phyloP scores from a whole-genome alignment of 2,329 filamentous ascomycete species.

The Claviceps spartinae region DNA sequence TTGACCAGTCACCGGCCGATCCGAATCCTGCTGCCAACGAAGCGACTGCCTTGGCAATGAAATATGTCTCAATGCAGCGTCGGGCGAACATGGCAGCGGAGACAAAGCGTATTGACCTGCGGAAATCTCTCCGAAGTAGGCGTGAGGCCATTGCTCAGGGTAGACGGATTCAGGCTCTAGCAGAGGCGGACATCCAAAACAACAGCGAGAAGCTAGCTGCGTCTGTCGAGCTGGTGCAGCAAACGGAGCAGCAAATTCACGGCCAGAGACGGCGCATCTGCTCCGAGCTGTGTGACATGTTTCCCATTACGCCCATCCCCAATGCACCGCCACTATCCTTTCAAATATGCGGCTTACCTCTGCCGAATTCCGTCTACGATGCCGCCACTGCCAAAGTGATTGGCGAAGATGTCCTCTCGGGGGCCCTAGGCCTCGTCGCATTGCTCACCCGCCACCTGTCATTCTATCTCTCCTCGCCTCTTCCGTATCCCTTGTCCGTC shows the following conservation, averaged over 20 bases:
- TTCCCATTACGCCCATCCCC: slow-evolving; percentile 57
- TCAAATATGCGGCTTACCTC: slow-evolving; percentile 61
- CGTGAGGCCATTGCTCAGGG: slow-evolving; percentile 55
- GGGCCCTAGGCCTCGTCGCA: slow-evolving; percentile 68
- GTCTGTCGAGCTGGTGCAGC: slow-evolving; percentile 39
- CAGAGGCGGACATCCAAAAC: slow-evolving; percentile 46
- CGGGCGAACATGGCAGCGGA: slow-evolving; percentile 50
- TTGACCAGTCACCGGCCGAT: slow-evolving; percentile 28
- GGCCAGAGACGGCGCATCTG: slow-evolving; percentile 84
- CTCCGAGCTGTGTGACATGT: slow-evolving; percentile 66
- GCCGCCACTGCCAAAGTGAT: slow-evolving; percentile 27
- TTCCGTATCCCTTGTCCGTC: slow-evolving; percentile 67
- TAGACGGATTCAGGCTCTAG: slow-evolving; percentile 41
- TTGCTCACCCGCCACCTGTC: slow-evolving; percentile 64
- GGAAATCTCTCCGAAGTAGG: slow-evolving; percentile 50
- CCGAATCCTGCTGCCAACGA: slow-evolving; percentile 36
- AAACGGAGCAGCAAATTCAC: slow-evolving; percentile 52
- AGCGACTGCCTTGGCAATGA: slow-evolving; percentile 31
- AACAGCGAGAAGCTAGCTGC: slow-evolving; percentile 45
- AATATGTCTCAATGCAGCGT: slow-evolving; percentile 48
- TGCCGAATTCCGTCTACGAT: slow-evolving; percentile 73
- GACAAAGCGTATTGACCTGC: slow-evolving; percentile 53
- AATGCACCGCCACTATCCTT: slow-evolving; percentile 56
- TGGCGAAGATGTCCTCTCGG: slow-evolving; percentile 60
- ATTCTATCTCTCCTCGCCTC: slow-evolving; percentile 63